Base-by-base conservation (phyloP, 2,329 filamentous ascomycete genomes). In the Verticillium nonalfalfae region DNA sequence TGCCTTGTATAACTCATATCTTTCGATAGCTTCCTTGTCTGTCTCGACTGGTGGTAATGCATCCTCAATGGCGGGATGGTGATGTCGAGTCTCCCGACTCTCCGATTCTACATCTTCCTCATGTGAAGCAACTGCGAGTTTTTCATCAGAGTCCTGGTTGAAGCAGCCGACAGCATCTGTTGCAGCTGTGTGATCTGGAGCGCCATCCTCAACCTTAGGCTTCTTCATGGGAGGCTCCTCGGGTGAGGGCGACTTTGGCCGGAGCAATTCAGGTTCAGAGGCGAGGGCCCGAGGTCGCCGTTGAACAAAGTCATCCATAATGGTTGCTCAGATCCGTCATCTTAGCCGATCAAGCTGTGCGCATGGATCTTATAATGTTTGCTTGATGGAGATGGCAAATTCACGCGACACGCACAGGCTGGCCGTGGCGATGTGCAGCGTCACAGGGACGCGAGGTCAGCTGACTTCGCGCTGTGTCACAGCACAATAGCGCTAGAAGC, bases 1-100 rank as follows among this genome's bases (percentile, higher is more conserved):
- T 34, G 83, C 82, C 66, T 84, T 84, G 65, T 87, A 87, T 2
- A 81, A 79, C 74, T 96, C 90, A 69, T 97, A 97, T 65, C 91
- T 86, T 64, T 90, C 82, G 62, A 96, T 90, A 2, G 91, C 90
- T 62, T 90, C 82, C 67, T 88, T 81, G 65, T 90, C 88, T 2
- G 83, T 84, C 65, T 84, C 78, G 1, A 94, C 79, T 0, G 82
- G 79, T 14, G 91, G 90, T 6, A 96, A 76, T 6, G 88, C 88
- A 64, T 81, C 87, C 68, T 93, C 90, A 56, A 93, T 78, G 60
- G 90, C 88, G 13, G 90, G 92, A 66, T 81, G 80, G 50, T 56
- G 21, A 57, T 10, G 26, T 4, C 45, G 45, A 5, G n/a, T 50
- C 5, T 50, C 45, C 10, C 45, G 45, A 10, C 45, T 54, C 7